Conservation (phyloP, 441 rosid species). For the Syzygium syzygioides region DNA sequence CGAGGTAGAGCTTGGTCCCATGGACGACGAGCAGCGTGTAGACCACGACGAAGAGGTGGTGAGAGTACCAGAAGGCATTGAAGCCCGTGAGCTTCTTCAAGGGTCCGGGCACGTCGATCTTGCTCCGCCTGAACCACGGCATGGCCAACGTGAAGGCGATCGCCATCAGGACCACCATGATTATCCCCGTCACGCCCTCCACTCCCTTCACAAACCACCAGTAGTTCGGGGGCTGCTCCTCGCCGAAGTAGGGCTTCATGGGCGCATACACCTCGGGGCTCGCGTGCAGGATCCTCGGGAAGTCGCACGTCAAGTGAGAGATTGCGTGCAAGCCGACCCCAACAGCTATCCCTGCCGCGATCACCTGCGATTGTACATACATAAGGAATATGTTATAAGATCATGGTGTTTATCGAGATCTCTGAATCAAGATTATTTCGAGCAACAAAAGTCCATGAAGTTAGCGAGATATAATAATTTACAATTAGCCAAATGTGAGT, state of each 20-base stretch:
- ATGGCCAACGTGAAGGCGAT: constrained; percentile 83
- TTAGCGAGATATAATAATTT: not conserved
- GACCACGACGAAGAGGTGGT: constrained; percentile 71
- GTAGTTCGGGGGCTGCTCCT: constrained; percentile 46
- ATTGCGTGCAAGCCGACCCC: constrained; percentile 65
- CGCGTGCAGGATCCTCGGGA: constrained; percentile 58
- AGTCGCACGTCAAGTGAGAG: constrained; percentile 78
- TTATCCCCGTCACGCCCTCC: constrained; percentile 71
- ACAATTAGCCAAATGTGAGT: not conserved
- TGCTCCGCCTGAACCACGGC: constrained; percentile 83
- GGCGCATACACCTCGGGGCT: constrained; percentile 57
- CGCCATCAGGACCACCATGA: constrained; percentile 77
- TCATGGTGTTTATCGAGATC: not conserved
- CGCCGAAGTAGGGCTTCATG: constrained; percentile 54
- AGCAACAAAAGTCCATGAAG: not conserved
- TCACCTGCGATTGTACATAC: constrained; percentile 21
- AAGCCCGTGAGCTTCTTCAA: constrained; percentile 77
- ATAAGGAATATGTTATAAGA: not conserved
- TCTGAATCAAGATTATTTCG: not conserved
- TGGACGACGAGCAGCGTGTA: constrained; percentile 77
- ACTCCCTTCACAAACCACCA: constrained; percentile 76
- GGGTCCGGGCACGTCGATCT: constrained; percentile 57
- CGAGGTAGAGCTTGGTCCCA: constrained; percentile 65
- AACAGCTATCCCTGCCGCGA: constrained; percentile 55
- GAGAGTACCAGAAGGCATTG: constrained; percentile 94